Evolutionary conservation across 768 basidiomycete genomes (phyloP).

Genomic region (Steccherinum ochraceum): DNA sequence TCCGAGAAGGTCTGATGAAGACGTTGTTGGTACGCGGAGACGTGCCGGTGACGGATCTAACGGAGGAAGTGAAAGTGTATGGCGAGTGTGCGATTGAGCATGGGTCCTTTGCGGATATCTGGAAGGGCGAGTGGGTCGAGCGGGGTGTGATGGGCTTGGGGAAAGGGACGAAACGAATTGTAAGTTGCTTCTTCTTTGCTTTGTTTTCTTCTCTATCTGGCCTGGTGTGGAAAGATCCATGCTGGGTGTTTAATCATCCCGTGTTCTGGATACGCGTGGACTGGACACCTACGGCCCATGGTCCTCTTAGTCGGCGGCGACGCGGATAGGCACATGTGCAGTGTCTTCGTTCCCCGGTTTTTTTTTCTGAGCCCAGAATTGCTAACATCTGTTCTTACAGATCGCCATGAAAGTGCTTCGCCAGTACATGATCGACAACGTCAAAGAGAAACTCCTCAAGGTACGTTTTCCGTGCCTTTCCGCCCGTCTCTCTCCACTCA

Average conservation of each 20-base stretch:
- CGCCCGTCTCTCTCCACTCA: neutral
- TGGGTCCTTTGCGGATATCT: constrained; percentile 57
- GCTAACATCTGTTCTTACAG: constrained; percentile 23
- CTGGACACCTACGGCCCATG: no score
- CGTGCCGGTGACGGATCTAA: constrained; percentile 45
- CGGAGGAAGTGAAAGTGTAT: constrained; percentile 44
- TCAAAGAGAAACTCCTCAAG: constrained; percentile 46
- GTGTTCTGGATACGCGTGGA: neutral
- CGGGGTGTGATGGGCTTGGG: constrained; percentile 19
- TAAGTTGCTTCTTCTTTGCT: neutral
- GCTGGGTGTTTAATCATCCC: no score
- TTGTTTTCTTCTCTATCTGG: neutral
- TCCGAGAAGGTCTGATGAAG: constrained; percentile 49
- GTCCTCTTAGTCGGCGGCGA: no score
- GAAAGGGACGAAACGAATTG: constrained; percentile 17
- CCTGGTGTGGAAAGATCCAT: no score
- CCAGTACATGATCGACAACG: constrained; percentile 38
- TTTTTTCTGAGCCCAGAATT: no score
- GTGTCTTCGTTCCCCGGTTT: neutral
- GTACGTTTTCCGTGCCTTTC: constrained; percentile 19
- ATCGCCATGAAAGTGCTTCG: constrained; percentile 56
- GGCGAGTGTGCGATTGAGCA: constrained; percentile 43
- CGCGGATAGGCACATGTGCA: neutral
- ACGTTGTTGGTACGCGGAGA: constrained; percentile 45
- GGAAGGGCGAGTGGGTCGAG: constrained; percentile 52